Evolutionary conservation across 208 protist species (phyloP).

Genomic region (Acanthamoeba triangularis): DNA sequence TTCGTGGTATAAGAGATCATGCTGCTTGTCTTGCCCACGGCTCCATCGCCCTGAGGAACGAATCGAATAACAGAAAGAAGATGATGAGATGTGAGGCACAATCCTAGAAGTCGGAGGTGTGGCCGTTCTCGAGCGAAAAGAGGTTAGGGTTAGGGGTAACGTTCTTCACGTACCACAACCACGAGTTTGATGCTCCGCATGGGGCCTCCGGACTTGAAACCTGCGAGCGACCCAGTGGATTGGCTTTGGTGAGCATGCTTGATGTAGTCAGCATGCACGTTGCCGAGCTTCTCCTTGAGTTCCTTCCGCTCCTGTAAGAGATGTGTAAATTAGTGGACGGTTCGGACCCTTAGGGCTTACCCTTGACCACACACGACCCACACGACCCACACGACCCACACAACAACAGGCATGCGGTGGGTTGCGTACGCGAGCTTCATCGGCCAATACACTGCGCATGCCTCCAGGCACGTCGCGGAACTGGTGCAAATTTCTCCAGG

Average conservation of each 20-base stretch:
- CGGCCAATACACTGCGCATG: neutral
- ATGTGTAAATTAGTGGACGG: neutral
- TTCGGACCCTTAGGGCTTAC: neutral
- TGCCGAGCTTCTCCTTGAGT: neutral
- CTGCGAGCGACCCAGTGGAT: too few species aligned
- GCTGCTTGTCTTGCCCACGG: constrained; percentile 13
- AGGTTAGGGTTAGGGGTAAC: neutral
- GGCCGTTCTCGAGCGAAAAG: neutral
- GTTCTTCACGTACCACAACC: neutral
- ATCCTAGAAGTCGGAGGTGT: neutral
- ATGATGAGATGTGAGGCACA: neutral
- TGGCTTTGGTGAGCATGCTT: neutral
- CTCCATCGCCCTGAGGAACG: neutral
- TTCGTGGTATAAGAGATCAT: constrained; percentile 66
- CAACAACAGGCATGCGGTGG: too few species aligned
- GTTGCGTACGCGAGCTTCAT: neutral
- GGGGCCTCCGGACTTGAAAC: neutral
- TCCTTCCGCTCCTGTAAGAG: neutral
- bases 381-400: neutral
- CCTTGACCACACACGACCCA: neutral
- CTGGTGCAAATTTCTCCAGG: neutral
- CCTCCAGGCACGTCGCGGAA: neutral
- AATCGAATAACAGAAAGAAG: neutral
- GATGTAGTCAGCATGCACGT: neutral
- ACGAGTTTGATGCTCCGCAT: constrained; percentile 16